A percentile compares a stretch with the other conserved stretches of the same genome.
Evolutionary conservation across 352 stramenopile genomes (phyloP).

Genomic region (Phytophthora chlamydospora): DNA sequence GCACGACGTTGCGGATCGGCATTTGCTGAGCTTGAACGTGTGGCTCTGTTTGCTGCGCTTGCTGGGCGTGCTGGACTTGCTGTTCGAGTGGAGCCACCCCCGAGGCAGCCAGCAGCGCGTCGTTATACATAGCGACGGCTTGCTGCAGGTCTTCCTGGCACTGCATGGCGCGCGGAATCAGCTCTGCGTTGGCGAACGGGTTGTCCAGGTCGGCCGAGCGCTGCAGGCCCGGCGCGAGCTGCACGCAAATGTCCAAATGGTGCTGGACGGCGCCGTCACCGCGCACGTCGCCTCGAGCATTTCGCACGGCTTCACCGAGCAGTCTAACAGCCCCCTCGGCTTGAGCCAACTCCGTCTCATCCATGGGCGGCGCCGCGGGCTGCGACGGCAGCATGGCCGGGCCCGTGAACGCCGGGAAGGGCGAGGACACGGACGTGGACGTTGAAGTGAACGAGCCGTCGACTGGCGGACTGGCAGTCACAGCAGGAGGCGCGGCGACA

Average conservation of each 20-base stretch:
- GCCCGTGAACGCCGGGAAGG: conserved; percentile 29
- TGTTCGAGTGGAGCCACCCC: conserved; percentile 25
- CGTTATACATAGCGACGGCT: conserved; percentile 46
- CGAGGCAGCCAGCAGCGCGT: conserved; percentile 41
- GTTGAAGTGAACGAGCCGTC: conserved; percentile 12
- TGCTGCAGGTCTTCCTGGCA: conserved; percentile 48
- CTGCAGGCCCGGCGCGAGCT: conserved; percentile 36
- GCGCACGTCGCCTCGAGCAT: conserved; percentile 40
- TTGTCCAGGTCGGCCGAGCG: conserved; percentile 43
- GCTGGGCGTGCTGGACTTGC: conserved; percentile 22
- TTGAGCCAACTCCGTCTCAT: conserved; percentile 44
- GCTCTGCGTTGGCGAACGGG: conserved; percentile 43
- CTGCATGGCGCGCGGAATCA: conserved; percentile 50
- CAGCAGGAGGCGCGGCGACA: conserved; percentile 16
- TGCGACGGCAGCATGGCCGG: conserved; percentile 19
- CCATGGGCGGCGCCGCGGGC: conserved; percentile 34
- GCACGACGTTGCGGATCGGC: conserved; percentile 33
- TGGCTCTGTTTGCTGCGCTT: conserved; percentile 24
- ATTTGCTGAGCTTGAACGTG: conserved; percentile 28
- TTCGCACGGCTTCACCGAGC: conserved; percentile 32
- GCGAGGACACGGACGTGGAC: conserved; percentile 19
- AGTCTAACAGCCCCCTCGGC: conserved; percentile 39
- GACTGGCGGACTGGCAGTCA: conserved; percentile 7
- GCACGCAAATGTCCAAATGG: conserved; percentile 41
- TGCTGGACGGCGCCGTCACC: conserved; percentile 43